A percentile compares a stretch with the other conserved stretches of the same genome.
Evolutionary conservation across 1,139 yeast species (phyloP).

Genomic region (Suhomyces taliae): DNA sequence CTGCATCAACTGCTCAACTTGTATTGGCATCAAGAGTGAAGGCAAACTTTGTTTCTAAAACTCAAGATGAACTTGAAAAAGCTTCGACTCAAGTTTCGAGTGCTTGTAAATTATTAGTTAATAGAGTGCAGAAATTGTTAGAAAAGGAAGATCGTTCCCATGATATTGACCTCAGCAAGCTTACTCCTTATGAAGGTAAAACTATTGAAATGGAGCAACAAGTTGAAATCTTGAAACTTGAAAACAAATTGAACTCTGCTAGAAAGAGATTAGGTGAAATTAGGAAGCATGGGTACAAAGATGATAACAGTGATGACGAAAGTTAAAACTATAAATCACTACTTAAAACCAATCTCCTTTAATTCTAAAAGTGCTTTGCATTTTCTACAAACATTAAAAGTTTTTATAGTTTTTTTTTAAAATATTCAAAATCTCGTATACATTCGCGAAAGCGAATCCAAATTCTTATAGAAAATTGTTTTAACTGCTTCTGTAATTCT

Average conservation of each 20-base stretch:
- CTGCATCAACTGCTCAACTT: constrained; percentile 89
- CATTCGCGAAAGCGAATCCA: not conserved
- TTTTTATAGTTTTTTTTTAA: not conserved
- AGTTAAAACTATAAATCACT: constrained; percentile 7
- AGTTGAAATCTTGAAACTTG: constrained; percentile 82
- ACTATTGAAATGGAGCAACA: constrained; percentile 93
- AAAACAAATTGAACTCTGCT: constrained; percentile 68
- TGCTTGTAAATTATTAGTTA: constrained; percentile 74
- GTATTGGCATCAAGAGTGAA: constrained; percentile 92
- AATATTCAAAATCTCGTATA: not conserved
- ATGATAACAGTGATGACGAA: constrained; percentile 56
- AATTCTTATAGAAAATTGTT: not conserved
- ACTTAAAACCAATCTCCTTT: not conserved
- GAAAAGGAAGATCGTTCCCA: constrained; percentile 37
- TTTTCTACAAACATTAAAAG: not conserved
- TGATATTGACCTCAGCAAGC: constrained; percentile 64
- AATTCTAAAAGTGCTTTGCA: not conserved
- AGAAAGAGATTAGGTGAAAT: constrained; percentile 85
- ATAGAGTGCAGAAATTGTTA: constrained; percentile 64
- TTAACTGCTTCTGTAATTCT: not conserved
- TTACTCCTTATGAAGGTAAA: constrained; percentile 80
- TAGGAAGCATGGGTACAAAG: constrained; percentile 70
- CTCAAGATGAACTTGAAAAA: constrained; percentile 71
- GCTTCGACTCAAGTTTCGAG: constrained; percentile 69
- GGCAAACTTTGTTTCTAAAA: constrained; percentile 72